These are phyloP conservation scores for Alternaria sp. DNA, from an alignment of 2,329 filamentous ascomycete species.

Conservation along the genomic window DNA sequence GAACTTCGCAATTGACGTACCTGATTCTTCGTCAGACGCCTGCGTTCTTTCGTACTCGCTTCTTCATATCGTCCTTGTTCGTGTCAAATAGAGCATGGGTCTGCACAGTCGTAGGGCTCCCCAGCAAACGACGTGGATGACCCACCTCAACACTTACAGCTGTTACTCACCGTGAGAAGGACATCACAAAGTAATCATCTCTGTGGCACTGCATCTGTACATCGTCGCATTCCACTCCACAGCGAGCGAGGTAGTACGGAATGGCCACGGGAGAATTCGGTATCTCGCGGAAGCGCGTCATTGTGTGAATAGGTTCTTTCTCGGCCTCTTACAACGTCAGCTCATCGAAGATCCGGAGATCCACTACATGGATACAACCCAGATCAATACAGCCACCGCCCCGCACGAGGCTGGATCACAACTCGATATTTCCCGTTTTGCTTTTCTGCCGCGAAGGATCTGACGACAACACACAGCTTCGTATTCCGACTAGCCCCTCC, in stretches of 20 bases:
- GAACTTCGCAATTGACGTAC: neutral
- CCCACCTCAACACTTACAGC: neutral
- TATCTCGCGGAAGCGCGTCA: constrained; percentile 5
- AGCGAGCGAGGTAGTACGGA: neutral
- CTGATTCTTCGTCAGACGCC: neutral
- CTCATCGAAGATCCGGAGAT: constrained; percentile 6
- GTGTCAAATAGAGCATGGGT: constrained; percentile 2
- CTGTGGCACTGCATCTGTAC: neutral
- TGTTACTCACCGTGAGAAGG: neutral
- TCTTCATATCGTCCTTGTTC: constrained; percentile 2
- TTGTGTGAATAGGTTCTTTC: neutral
- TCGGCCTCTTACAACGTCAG: neutral
- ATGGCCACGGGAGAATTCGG: constrained; percentile 3
- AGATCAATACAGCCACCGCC: neutral
- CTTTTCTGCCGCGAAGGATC: constrained; percentile 8
- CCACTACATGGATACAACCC: constrained; percentile 1
- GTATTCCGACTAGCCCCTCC: neutral
- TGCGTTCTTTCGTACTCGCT: constrained; percentile 1
- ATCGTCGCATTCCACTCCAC: neutral
- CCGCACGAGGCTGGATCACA: constrained; percentile 5
- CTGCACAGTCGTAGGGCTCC: neutral
- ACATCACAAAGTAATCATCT: neutral
- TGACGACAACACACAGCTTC: constrained; percentile 12
- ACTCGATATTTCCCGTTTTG: constrained; percentile 4
- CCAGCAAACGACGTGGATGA: neutral